Evolutionary conservation across 1,284 basidiomycete genomes (phyloP), one percentile per base, ranked within the genome.

Genomic region (Fomitopsis palustris): DNA sequence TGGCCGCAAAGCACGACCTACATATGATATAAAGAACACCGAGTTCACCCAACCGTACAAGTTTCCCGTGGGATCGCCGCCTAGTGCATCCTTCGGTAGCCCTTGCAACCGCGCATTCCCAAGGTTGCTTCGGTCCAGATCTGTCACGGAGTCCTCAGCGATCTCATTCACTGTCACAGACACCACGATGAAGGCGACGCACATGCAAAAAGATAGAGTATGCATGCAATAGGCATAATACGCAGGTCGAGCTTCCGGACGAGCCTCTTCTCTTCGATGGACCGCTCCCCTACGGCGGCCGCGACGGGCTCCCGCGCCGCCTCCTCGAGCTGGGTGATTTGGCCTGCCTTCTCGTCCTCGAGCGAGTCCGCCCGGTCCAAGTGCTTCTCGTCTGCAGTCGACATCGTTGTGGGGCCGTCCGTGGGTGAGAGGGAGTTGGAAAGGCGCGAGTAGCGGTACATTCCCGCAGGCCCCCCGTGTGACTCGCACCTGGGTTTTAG

Each of bases 181-280:
- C 2, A 6, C 25, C 33, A 35, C 35, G 35, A 25, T 58, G 12
- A 37, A 25, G 47, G 10, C 25, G 14, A 72, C 86, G 68, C 60
- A 88, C 88, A 92, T 23, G 88, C 87, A 69, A 88, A 90, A 37
- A 92, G 77, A 65, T 92, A 92, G 38, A 91, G 78, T 25, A 89
- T 67, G 65, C 88, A 90, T 1, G 83, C 77, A 56, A 91, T 83
- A 39, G 88, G 88, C 57, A 92, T 73, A 53, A 92, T 89, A 23
- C 87, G 78, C 59, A 65, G 59, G 67, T 92, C 89, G 54, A 91
- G 75, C 69, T 87, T 90, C 65, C 82, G 77, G 29, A 92, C 77
- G 4, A 92, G 77, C 41, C 68, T 74, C 62, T 72, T 77, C 71
- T 92, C 90, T 59, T 83, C 81, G 10, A 56, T 62, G 27, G 62